Base-by-base conservation (phyloP, 164 flowering plant genomes). In the Aristolochia contorta region DNA sequence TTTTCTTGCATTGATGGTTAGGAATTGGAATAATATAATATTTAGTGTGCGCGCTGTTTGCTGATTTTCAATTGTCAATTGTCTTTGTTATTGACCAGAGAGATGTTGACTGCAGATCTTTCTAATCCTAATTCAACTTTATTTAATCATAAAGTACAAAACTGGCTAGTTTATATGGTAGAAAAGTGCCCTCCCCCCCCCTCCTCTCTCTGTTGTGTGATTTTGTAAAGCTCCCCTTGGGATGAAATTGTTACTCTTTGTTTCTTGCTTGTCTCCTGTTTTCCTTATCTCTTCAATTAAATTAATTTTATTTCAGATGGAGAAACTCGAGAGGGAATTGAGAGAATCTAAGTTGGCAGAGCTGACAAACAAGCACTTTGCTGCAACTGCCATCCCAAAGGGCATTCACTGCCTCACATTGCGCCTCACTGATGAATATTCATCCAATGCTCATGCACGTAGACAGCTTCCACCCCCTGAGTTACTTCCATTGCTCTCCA, bases 381-480 rank as follows among this genome's bases (percentile, higher is more conserved):
- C 97, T 4, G 97, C 99, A 15, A 94, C 77, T 66, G 76, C 95
- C 54, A 74, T 94, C 61, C 99, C 99, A 18, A 94, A 87, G 79
- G 84, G 92, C 72, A 77, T 94, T 53, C 92, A 86, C 54, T 93
- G 99, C 65, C 91, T 93, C 22, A 81, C 99, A 67, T 70, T 93
- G 56, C 91, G 97, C 20, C 74, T 94, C 71, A 91, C 99, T 20
- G 96, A 94, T 75, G 99, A 94, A 67, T 94, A 94, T 64, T 88
- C 99, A 55, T 90, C 99, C 18, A 94, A 91, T 76, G 99, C 96
- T 64, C 86, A 81, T 72, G 99, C 99, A 43, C 87, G 99, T 20
- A 85, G 69, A 75, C 97, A 91, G 69, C 72, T 94, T 70, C 99
- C 97, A 70, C 78, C 97, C 61, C 99, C 99, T 2, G 99, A 93